These are phyloP conservation scores for Echites panduratus DNA, from an alignment of 257 asterid species.

Conservation along the genomic window DNA sequence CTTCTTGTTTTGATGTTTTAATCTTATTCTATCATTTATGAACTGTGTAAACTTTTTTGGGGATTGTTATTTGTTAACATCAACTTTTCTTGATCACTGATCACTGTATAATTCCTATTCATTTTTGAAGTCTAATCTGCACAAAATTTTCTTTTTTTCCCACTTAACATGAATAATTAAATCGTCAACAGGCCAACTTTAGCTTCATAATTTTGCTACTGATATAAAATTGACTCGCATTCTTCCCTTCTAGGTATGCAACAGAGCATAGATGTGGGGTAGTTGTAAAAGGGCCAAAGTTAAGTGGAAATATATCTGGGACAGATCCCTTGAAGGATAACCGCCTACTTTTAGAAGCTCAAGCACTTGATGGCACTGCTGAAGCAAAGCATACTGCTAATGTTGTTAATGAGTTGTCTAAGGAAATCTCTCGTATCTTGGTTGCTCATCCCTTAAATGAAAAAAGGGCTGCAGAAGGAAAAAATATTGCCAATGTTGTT, in stretches of 20 bases:
- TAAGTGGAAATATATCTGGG: conserved; percentile 96
- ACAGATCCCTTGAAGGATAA: conserved; percentile 96
- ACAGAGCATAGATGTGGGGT: conserved; percentile 99
- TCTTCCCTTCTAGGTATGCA: conserved; percentile 59
- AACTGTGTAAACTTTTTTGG: neutral
- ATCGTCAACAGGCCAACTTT: neutral
- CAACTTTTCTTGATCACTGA: neutral
- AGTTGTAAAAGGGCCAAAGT: conserved; percentile 94
- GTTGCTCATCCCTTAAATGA: conserved; percentile 73
- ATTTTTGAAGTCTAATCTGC: neutral
- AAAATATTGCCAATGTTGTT: conserved; percentile 76
- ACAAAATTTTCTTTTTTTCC: neutral
- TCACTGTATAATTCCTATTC: neutral
- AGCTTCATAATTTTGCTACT: neutral
- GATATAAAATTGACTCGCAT: neutral
- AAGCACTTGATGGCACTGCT: conserved; percentile 78
- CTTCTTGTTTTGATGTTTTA: conserved; percentile 13
- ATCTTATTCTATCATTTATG: neutral
- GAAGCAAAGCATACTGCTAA: conserved; percentile 82
- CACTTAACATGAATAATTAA: neutral
- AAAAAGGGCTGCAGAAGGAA: conserved; percentile 72
- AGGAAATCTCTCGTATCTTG: conserved; percentile 76
- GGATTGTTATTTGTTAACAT: neutral
- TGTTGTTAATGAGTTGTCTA: conserved; percentile 82
- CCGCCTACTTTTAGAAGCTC: conserved; percentile 69